Conservation (phyloP, 768 basidiomycete species). For the Mycena sanguinolenta region DNA sequence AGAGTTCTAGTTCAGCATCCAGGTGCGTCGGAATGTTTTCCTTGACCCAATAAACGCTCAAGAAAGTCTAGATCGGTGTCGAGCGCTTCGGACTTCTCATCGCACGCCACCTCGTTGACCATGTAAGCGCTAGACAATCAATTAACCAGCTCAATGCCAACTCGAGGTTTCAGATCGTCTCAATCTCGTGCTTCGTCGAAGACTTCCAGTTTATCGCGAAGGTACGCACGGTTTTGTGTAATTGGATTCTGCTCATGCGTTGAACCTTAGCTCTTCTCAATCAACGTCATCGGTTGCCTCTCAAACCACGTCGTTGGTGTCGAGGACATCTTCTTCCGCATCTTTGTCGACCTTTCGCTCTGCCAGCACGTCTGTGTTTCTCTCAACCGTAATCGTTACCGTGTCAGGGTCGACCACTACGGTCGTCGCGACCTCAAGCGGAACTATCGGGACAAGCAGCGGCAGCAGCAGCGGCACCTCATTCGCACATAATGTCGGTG, state of each 20-base stretch:
- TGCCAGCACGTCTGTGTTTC: neutral
- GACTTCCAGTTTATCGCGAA: neutral
- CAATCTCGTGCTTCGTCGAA: neutral
- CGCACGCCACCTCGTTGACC: neutral
- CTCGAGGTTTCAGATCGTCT: neutral
- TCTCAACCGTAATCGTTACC: constrained; percentile 4
- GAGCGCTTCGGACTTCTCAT: neutral
- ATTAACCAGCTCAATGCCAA: neutral
- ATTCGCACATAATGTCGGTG: constrained; percentile 22
- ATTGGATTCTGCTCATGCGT: neutral
- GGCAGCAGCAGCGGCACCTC: neutral
- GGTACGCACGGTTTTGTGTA: neutral
- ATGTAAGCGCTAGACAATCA: neutral
- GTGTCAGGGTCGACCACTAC: neutral
- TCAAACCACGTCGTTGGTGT: neutral
- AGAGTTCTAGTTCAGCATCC: neutral
- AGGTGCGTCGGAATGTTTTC: neutral
- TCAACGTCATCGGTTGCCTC: neutral
- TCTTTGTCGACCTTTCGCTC: neutral
- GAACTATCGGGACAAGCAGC: neutral
- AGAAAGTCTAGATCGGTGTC: neutral
- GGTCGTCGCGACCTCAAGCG: constrained; percentile 1
- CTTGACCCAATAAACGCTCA: neutral
- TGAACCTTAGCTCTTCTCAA: too few relatives aligned
- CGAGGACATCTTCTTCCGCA: neutral